A percentile compares a stretch with the other conserved stretches of the same genome.
Conservation (phyloP, 208 protist species). For the Leishmania gerbilli region DNA sequence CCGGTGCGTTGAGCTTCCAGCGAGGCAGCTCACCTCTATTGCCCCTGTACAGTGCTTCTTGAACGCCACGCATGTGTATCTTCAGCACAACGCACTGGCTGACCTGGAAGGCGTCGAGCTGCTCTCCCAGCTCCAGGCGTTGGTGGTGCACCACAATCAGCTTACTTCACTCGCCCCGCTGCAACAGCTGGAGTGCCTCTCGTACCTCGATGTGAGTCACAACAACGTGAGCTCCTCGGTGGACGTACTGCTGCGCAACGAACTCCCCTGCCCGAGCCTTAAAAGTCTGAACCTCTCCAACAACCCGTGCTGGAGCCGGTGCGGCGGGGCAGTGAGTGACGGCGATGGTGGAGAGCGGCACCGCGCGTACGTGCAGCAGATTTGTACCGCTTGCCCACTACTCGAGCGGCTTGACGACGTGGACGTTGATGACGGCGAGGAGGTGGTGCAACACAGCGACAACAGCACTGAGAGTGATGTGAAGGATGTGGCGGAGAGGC, state of each 20-base stretch:
- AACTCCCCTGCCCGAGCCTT: slow-evolving; percentile 55
- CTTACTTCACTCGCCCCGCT: slow-evolving; percentile 55
- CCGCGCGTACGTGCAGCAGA: slow-evolving; percentile 9
- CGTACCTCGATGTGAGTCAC: slow-evolving; percentile 61
- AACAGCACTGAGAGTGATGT: slow-evolving; percentile 3
- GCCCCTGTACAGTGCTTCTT: slow-evolving; percentile 57
- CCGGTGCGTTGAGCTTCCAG: slow-evolving; percentile 51
- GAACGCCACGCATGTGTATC: slow-evolving; percentile 79
- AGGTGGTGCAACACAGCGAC: neutral
- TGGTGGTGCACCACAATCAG: slow-evolving; percentile 79
- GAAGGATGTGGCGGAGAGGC: neutral
- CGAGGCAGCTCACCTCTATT: slow-evolving; percentile 37
- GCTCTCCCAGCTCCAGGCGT: slow-evolving; percentile 58
- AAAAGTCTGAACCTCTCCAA: slow-evolving; percentile 57
- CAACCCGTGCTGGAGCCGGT: slow-evolving; percentile 49
- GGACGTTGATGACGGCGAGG: slow-evolving; percentile 13
- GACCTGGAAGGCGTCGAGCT: slow-evolving; percentile 66
- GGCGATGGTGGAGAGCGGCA: neutral
- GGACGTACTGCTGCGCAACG: slow-evolving; percentile 25
- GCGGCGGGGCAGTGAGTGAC: neutral
- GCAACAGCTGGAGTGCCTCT: slow-evolving; percentile 43
- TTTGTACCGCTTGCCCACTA: slow-evolving; percentile 33
- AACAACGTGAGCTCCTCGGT: slow-evolving; percentile 51
- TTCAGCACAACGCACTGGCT: slow-evolving; percentile 70
- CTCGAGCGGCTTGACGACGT: slow-evolving; percentile 59